Evolutionary conservation across 202 grass and related monocot species (phyloP).

Genomic region (Schoenoplectus triqueter): DNA sequence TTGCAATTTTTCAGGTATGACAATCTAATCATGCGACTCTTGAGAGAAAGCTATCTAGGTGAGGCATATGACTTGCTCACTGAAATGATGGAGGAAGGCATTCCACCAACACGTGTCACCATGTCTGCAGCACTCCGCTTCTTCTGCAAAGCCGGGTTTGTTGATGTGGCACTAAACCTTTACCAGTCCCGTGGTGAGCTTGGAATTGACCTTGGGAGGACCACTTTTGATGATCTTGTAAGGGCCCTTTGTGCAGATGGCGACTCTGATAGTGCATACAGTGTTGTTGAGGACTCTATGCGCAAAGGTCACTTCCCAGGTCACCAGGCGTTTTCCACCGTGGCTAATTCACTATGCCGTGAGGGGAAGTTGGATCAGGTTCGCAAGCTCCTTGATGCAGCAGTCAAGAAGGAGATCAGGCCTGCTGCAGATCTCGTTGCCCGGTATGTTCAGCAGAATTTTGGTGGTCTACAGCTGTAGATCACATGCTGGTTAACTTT

Average conservation of each 20-base stretch:
- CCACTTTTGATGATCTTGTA: constrained; percentile 74
- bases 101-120: constrained; percentile 58
- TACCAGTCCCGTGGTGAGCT: constrained; percentile 72
- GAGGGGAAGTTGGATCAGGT: constrained; percentile 81
- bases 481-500: not conserved
- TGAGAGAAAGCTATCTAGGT: constrained; percentile 56
- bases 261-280: constrained; percentile 55
- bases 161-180: constrained; percentile 77
- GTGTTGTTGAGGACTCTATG: constrained; percentile 73
- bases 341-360: constrained; percentile 67
- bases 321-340: constrained; percentile 66
- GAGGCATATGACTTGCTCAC: constrained; percentile 81
- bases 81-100: constrained; percentile 95
- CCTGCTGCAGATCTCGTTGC: constrained; percentile 55
- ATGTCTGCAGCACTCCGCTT: constrained; percentile 88
- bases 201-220: constrained; percentile 65
- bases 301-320: constrained; percentile 68
- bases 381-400: constrained; percentile 66
- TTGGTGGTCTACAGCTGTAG: not conserved
- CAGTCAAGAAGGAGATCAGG: constrained; percentile 63
- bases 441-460: constrained; percentile 37
- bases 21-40: constrained; percentile 56
- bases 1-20: constrained; percentile 45
- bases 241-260: constrained; percentile 65
- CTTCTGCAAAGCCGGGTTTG: constrained; percentile 96